phyloP scores from a whole-genome alignment of 345 rosid species.

The Lepidium aucheri region DNA sequence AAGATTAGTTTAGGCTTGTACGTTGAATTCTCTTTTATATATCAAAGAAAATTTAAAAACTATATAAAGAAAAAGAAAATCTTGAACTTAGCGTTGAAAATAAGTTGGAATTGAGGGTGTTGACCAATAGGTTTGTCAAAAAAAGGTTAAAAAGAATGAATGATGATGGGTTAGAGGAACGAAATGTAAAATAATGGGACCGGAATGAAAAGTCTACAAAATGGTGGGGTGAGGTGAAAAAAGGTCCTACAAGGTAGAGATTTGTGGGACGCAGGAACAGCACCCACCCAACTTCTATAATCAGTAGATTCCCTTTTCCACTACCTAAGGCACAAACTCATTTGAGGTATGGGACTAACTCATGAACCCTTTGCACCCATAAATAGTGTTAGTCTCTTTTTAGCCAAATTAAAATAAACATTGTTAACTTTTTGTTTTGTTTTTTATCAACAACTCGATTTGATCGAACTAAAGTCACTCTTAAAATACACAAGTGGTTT shows the following conservation, averaged over 20 bases:
- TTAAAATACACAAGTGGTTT: too few species aligned
- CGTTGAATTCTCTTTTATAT: too few species aligned
- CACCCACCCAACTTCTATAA: constrained; percentile 17
- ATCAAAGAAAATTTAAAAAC: too few species aligned
- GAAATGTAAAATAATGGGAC: constrained; percentile 19
- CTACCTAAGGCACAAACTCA: constrained; percentile 24
- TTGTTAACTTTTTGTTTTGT: background rate
- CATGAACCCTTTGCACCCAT: constrained; percentile 1
- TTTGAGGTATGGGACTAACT: constrained; percentile 24
- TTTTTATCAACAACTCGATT: too few species aligned
- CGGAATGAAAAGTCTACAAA: constrained; percentile 5
- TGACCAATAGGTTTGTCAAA: constrained; percentile 6
- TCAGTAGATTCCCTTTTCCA: constrained; percentile 28
- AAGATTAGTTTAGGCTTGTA: too few species aligned
- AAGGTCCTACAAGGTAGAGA: constrained; percentile 20
- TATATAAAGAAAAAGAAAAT: too few species aligned
- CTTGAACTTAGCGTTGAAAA: background rate
- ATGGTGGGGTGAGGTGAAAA: constrained; percentile 15
- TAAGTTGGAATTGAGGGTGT: background rate
- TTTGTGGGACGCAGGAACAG: constrained; percentile 27
- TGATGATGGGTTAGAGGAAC: constrained; percentile 14
- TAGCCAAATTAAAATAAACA: too few species aligned
- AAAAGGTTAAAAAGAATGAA: constrained; percentile 3
- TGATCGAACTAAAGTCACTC: too few species aligned
- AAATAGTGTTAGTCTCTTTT: constrained; percentile 1